These are phyloP conservation scores for Leccinum olivaceopallidum DNA, from an alignment of 768 basidiomycete species.

Conservation along the genomic window DNA sequence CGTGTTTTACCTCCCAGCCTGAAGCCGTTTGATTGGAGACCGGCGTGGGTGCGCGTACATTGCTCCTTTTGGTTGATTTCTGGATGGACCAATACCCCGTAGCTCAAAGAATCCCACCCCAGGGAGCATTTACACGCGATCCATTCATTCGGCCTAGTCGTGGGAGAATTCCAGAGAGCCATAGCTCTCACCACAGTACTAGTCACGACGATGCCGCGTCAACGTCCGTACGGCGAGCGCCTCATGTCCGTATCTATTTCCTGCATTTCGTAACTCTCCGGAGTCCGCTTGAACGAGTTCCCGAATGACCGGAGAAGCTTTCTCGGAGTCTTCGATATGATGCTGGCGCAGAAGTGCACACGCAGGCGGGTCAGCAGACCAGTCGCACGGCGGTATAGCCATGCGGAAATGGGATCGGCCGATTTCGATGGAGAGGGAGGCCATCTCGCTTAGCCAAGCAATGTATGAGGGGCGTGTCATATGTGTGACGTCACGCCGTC, in stretches of 20 bases:
- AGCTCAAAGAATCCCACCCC: neutral
- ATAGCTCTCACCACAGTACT: conserved; percentile 3
- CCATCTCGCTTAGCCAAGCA: neutral
- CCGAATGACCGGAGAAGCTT: neutral
- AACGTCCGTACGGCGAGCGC: neutral
- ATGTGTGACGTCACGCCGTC: neutral
- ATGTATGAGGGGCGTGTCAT: too few relatives aligned
- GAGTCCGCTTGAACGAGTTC: neutral
- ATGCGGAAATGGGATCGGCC: neutral
- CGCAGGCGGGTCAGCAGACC: neutral
- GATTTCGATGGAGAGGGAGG: neutral
- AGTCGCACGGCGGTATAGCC: neutral
- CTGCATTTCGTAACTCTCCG: neutral
- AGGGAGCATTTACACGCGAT: neutral
- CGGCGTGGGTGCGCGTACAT: conserved; percentile 2
- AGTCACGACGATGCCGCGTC: neutral
- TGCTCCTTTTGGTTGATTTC: neutral
- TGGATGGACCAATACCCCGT: too few relatives aligned
- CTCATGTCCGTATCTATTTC: neutral
- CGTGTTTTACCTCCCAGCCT: neutral
- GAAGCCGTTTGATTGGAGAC: neutral
- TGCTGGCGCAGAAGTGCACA: neutral
- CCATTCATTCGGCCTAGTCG: neutral
- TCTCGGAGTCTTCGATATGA: neutral
- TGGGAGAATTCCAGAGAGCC: neutral